Percentiles rank a stretch among this genome's conserved stretches.
These are phyloP conservation scores for Botryosphaeria dothidea DNA, from an alignment of 2,329 filamentous ascomycete species.

Conservation along the genomic window DNA sequence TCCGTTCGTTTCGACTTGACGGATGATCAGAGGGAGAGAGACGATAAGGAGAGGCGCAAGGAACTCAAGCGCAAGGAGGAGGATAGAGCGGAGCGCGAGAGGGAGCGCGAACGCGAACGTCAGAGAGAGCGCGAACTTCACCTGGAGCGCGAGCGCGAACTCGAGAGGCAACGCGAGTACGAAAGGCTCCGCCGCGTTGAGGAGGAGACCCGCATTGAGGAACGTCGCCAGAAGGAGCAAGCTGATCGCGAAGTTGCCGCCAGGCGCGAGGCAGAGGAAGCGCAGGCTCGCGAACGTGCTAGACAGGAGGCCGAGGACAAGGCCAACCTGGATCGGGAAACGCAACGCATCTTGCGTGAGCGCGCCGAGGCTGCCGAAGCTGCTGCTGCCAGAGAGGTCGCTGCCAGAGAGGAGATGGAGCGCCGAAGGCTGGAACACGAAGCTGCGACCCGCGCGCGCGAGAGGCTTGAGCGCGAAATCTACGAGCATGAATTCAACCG, in stretches of 20 bases:
- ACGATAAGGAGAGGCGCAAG: slow-evolving; percentile 39
- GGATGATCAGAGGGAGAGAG: slow-evolving; percentile 56
- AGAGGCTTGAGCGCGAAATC: slow-evolving; percentile 26
- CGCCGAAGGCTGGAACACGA: slow-evolving; percentile 22
- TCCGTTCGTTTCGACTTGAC: slow-evolving; percentile 61
- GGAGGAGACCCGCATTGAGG: slow-evolving; percentile 28
- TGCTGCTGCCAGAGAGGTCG: slow-evolving; percentile 26
- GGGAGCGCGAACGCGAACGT: slow-evolving; percentile 23
- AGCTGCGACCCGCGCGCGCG: slow-evolving; percentile 23
- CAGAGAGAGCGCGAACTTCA: slow-evolving; percentile 28
- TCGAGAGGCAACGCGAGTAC: neutral
- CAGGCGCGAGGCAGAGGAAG: slow-evolving; percentile 25
- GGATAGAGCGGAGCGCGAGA: slow-evolving; percentile 23
- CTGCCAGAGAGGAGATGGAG: slow-evolving; percentile 29
- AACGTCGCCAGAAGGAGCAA: slow-evolving; percentile 23
- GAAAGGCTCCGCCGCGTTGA: slow-evolving; percentile 15
- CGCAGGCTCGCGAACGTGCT: slow-evolving; percentile 24
- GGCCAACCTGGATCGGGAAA: slow-evolving; percentile 30
- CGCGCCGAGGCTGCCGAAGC: slow-evolving; percentile 24
- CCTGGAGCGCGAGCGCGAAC: slow-evolving; percentile 24
- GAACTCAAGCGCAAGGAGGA: slow-evolving; percentile 29
- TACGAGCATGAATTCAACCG: neutral
- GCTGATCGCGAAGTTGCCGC: slow-evolving; percentile 24
- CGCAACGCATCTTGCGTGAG: slow-evolving; percentile 33
- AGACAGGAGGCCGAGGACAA: slow-evolving; percentile 27